Percentiles rank a stretch among this genome's conserved stretches.
Evolutionary conservation across 2,329 filamentous ascomycete species (phyloP).

Genomic region (Aspergillus intermedius): DNA sequence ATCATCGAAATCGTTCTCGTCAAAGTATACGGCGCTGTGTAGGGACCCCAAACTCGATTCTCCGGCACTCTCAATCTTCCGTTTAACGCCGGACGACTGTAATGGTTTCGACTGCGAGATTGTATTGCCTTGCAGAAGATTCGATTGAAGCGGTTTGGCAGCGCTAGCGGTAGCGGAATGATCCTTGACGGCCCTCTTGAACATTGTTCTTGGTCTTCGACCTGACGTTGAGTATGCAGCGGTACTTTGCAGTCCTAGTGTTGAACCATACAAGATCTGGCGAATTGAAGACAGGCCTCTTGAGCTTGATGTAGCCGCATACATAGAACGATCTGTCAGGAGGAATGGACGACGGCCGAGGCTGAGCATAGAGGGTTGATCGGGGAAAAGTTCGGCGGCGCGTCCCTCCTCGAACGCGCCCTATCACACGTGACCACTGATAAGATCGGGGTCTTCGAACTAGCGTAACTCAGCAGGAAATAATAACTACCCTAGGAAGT

Average conservation of each 20-base stretch:
- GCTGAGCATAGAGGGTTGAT: neutral
- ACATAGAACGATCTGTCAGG: conserved; percentile 19
- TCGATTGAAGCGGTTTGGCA: conserved; percentile 29
- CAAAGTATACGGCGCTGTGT: conserved; percentile 54
- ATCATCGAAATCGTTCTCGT: conserved; percentile 80
- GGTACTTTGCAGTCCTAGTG: conserved; percentile 12
- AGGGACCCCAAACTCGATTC: conserved; percentile 35
- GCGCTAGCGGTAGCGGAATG: conserved; percentile 25
- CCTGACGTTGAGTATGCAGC: conserved; percentile 21
- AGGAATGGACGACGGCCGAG: neutral
- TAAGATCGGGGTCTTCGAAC: conserved; percentile 6
- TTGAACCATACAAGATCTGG: conserved; percentile 14
- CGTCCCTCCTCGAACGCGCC: conserved; percentile 3
- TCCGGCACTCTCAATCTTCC: conserved; percentile 30
- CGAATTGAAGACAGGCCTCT: conserved; percentile 15
- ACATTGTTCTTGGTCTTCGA: conserved; percentile 26
- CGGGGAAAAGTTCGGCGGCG: neutral
- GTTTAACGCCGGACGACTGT: conserved; percentile 29
- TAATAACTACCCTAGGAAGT: too few relatives aligned
- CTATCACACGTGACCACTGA: conserved; percentile 18
- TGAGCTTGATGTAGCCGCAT: conserved; percentile 13
- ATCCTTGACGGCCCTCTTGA: conserved; percentile 36
- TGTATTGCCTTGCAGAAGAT: conserved; percentile 21
- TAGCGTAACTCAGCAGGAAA: neutral
- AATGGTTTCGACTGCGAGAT: conserved; percentile 14